Percentiles rank a stretch among this genome's conserved stretches.
These are phyloP conservation scores for Talaromyces stipitatus DNA, from an alignment of 495 filamentous ascomycete genomes.

Conservation along the genomic window DNA sequence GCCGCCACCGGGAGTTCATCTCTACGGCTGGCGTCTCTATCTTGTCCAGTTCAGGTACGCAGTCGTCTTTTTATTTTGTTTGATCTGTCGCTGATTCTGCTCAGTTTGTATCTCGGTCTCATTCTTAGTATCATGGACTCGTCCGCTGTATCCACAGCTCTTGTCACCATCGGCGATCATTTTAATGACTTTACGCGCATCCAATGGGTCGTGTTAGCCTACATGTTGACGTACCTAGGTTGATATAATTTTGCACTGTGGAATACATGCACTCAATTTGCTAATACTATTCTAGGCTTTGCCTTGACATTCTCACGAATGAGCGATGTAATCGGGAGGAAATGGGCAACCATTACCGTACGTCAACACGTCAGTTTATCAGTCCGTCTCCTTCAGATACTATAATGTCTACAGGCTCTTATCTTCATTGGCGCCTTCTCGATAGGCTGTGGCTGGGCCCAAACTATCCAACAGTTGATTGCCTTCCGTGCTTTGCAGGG, in stretches of 20 bases:
- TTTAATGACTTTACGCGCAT: conserved; percentile 44
- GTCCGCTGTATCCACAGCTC: conserved; percentile 56
- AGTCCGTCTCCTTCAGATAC: background rate
- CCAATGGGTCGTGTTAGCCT: conserved; percentile 51
- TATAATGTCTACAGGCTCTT: conserved; percentile 29
- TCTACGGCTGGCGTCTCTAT: background rate
- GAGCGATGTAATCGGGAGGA: conserved; percentile 53
- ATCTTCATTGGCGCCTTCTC: conserved; percentile 50
- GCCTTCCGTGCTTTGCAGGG: conserved; percentile 48
- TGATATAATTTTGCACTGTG: background rate
- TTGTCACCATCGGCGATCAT: conserved; percentile 50
- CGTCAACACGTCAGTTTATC: background rate
- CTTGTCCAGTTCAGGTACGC: background rate
- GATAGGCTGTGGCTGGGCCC: conserved; percentile 43
- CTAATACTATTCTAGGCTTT: conserved; percentile 25
- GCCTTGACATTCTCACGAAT: conserved; percentile 52
- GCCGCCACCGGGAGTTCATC: background rate
- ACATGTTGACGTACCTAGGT: conserved; percentile 47
- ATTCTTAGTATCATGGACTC: conserved; percentile 50
- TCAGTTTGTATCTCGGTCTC: background rate
- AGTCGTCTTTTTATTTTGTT: background rate
- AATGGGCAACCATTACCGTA: conserved; percentile 19
- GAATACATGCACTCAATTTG: conserved; percentile 3
- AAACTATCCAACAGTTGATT: conserved; percentile 44
- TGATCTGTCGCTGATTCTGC: background rate